A percentile compares a stretch with the other conserved stretches of the same genome.
phyloP scores from a whole-genome alignment of 192 early-diverging fungal species.

The Coemansia sp. region DNA sequence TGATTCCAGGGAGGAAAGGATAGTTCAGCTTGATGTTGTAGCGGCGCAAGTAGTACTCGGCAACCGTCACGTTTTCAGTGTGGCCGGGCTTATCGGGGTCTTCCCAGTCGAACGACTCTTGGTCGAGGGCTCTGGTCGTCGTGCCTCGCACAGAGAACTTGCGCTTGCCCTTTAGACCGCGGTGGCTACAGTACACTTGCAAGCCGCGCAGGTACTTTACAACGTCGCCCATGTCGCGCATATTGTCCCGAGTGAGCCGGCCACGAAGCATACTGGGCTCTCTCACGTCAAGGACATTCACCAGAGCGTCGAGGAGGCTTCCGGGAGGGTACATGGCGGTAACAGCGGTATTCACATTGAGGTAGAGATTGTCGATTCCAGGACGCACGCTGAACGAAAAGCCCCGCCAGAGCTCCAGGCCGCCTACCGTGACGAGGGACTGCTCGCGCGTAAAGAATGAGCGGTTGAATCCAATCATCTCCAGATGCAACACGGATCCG shows the following conservation, averaged over 20 bases:
- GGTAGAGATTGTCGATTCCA: slow-evolving; percentile 68
- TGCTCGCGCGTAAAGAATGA: slow-evolving; percentile 90
- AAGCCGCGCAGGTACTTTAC: slow-evolving; percentile 57
- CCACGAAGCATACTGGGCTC: slow-evolving; percentile 48
- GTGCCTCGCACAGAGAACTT: slow-evolving; percentile 76
- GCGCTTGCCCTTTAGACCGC: slow-evolving; percentile 62
- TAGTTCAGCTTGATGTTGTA: slow-evolving; percentile 76
- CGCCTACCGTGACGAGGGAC: slow-evolving; percentile 60
- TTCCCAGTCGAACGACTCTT: slow-evolving; percentile 74
- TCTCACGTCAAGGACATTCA: slow-evolving; percentile 67
- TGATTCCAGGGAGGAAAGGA: slow-evolving; percentile 82
- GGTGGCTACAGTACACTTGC: slow-evolving; percentile 62
- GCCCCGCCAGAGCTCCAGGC: slow-evolving; percentile 91
- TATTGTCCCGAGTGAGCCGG: not conserved
- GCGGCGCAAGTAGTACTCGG: slow-evolving; percentile 75
- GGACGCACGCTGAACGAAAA: slow-evolving; percentile 90
- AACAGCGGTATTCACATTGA: slow-evolving; percentile 74
- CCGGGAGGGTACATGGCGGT: slow-evolving; percentile 72
- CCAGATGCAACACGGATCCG: slow-evolving; percentile 75
- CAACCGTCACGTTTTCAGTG: slow-evolving; percentile 68
- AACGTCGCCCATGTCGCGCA: slow-evolving; percentile 19
- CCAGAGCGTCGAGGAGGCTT: slow-evolving; percentile 73
- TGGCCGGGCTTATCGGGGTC: slow-evolving; percentile 49
- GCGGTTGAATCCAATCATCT: slow-evolving; percentile 79
- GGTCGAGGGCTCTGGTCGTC: slow-evolving; percentile 66